These are phyloP conservation scores for Berkeleyomyces rouxiae DNA, from an alignment of 2,329 filamentous ascomycete species.

Conservation along the genomic window DNA sequence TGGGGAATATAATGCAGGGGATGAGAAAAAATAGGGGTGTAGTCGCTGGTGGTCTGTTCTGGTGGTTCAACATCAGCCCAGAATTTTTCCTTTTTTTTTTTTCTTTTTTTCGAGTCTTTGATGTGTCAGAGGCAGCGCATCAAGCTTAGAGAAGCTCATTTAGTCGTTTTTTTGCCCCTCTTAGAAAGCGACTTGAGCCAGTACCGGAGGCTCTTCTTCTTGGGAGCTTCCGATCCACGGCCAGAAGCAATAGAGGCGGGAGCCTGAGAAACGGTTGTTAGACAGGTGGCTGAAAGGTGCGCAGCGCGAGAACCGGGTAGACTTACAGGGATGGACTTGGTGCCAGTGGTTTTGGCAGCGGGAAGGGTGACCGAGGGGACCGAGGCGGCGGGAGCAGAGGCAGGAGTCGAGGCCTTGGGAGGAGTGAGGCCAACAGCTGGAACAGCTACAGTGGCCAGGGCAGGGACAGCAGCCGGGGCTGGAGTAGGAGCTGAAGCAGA, in stretches of 20 bases:
- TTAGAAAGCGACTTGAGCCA: constrained; percentile 6
- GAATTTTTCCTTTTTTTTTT: neutral
- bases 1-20: neutral
- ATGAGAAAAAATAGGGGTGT: neutral
- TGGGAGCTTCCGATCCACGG: neutral
- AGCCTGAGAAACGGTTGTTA: neutral
- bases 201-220: neutral
- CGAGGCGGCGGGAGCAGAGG: neutral
- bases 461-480: neutral
- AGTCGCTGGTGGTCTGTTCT: neutral
- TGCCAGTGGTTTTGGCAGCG: neutral
- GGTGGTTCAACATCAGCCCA: neutral
- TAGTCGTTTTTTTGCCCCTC: constrained; percentile 1
- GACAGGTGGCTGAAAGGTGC: neutral
- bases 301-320: neutral
- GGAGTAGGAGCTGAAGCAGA: neutral
- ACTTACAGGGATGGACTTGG: neutral
- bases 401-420: neutral
- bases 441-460: neutral
- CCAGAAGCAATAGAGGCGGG: neutral
- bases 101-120: neutral
- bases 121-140: neutral
- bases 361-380: neutral
- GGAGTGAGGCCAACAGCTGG: neutral
- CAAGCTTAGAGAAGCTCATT: too few species aligned